Evolutionary conservation across 1,284 basidiomycete species (phyloP), one percentile per base, ranked within the genome.

Genomic region (Clitocybe nebularis): DNA sequence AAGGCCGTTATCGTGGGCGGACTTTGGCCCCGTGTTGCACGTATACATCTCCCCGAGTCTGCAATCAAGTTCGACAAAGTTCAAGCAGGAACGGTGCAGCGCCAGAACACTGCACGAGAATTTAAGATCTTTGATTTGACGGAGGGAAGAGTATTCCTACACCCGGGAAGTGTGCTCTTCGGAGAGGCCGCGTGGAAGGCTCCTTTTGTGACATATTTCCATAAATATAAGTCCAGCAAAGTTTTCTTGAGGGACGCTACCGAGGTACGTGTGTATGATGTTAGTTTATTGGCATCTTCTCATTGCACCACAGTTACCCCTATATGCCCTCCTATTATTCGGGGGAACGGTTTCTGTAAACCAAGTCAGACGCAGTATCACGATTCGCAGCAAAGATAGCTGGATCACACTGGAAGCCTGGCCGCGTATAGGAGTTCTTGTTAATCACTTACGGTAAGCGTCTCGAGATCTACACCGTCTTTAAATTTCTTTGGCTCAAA

Each of bases 221-320:
- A 79, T 53, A 90, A 92, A 64, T 80, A 85, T 44, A 75, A 82
- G 66, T 91, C 89, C n/a, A 82, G 72, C 23, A 94, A 95, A 61
- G 74, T 93, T 0, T 96, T 88, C 60, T 57, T 97, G 52, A 74
- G 91, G 38, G 93, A 94, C 62, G 91, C 82, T 8, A 94, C 90
- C 1, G 89, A 95, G 74, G 89, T 89, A 49, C 32, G 50, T 36
- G 13, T 3, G n/a, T n/a, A n/a, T 30, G 7, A 13, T 22, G 6
- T 14, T 6, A 20, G 10, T 20, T 22, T 5, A 13, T 34, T 11
- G n/a, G 9, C 13, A n/a, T n/a, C n/a, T n/a, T 24, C 6, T 11
- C 9, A 17, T n/a, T 33, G 9, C 13, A 23, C 22, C 33, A 23
- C 21, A 90, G 84, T 77, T 89, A n/a, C 90, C 92, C 1, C 66